Evolutionary conservation across 2,329 filamentous ascomycete species (phyloP).

Genomic region (Hypoxylon sp.): DNA sequence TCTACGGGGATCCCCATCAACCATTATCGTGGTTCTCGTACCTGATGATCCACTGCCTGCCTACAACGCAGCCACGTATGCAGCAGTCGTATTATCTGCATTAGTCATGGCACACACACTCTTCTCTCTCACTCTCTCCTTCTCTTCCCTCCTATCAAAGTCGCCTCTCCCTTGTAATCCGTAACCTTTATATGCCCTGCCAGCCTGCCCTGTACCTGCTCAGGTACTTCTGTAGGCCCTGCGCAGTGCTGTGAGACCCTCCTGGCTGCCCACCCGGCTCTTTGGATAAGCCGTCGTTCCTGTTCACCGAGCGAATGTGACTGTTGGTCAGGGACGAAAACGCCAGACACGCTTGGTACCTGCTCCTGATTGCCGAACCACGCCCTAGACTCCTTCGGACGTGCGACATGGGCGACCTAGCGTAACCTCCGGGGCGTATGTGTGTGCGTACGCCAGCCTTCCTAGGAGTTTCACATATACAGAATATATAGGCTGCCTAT

Average conservation of each 20-base stretch:
- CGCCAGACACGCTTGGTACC: conserved; percentile 6
- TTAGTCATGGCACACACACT: conserved; percentile 47
- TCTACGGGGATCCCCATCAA: conserved; percentile 22
- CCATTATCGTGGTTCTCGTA: conserved; percentile 38
- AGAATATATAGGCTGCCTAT: neutral
- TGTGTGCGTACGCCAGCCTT: conserved; percentile 1
- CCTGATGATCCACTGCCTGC: conserved; percentile 37
- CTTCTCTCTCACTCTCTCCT: conserved; percentile 25
- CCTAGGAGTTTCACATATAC: conserved; percentile 16
- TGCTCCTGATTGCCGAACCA: conserved; percentile 11
- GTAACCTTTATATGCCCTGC: too few relatives aligned
- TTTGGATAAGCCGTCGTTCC: conserved; percentile 5
- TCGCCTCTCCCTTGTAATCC: too few relatives aligned
- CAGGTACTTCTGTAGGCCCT: too few relatives aligned
- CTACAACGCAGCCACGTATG: conserved; percentile 35
- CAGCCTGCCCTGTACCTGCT: too few relatives aligned
- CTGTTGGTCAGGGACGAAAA: conserved; percentile 19
- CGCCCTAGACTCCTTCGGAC: conserved; percentile 3
- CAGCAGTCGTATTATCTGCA: conserved; percentile 40
- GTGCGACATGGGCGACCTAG: conserved; percentile 4
- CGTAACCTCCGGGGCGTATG: conserved; percentile 10
- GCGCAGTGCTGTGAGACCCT: conserved; percentile 23
- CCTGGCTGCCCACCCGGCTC: conserved; percentile 1
- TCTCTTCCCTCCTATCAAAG: too few relatives aligned
- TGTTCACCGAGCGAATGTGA: conserved; percentile 19